Base-by-base conservation (phyloP, 2,329 filamentous ascomycete genomes). In the Rutstroemia sp. region DNA sequence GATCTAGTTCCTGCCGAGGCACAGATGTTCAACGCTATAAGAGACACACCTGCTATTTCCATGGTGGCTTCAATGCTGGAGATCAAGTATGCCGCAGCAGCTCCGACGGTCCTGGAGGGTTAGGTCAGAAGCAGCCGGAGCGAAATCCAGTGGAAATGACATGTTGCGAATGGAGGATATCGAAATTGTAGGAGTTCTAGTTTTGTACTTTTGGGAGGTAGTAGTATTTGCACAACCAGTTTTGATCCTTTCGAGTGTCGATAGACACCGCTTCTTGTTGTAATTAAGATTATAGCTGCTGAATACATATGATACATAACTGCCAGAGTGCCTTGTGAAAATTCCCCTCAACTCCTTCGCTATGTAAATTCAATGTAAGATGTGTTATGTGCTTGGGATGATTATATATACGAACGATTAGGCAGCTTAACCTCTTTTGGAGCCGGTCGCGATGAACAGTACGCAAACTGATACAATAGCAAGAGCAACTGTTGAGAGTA, bases 391-490 rank as follows among this genome's bases (percentile, higher is more conserved):
- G n/a, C 42, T 44, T 27, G 42, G 45, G 9, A 39, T 30, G 23
- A 16, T 55, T 37, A 46, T 44, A 19, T 44, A 42, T 42, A 12
- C 6, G 4, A 7, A 44, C 18, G 18, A 2, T 19, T 14, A 44
- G 18, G 18, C 18, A 9, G 2, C 12, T 19, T 71, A 53, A 50
- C 14, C 34, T 47, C 63, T 56, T 52, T 69, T 62, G 14, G 68
- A 65, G 58, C 75, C 71, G 9, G 74, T 76, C 18, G 71, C 71
- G 4, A 90, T 69, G 3, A 90, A 75, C 10, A 87, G 71, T 1
- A 88, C 70, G 64, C 85, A 88, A 8, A 85, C 82, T 7, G 77
- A 83, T 27, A 88, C 75, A 59, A 90, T 89, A 38, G 77, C 77
- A 8, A 79, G 66, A 3, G 85, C 80, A 27, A 88, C 77, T 4